Conservation (phyloP, 2,329 filamentous ascomycete species). For the Penicillium sclerotigenum region DNA sequence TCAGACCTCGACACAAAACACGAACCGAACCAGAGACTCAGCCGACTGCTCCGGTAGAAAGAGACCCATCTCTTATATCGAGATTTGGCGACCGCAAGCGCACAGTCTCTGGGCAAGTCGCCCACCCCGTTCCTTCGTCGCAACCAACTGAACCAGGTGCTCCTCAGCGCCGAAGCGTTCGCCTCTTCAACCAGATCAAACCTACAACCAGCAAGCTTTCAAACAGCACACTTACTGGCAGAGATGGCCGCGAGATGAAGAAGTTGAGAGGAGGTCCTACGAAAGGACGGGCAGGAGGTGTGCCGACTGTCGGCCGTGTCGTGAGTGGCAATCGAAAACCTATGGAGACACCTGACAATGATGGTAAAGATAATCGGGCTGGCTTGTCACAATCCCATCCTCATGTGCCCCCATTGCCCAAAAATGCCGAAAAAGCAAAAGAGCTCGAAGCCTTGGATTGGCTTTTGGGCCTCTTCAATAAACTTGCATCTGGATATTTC, state of each 20-base stretch:
- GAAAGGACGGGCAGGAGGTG: constrained; percentile 63
- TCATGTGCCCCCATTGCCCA: constrained; percentile 26
- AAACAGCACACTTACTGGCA: constrained; percentile 56
- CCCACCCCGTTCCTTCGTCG: constrained; percentile 48
- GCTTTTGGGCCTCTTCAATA: constrained; percentile 76
- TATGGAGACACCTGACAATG: constrained; percentile 58
- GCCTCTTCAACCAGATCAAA: constrained; percentile 68
- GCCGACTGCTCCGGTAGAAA: constrained; percentile 30
- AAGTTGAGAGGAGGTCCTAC: constrained; percentile 74
- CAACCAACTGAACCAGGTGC: constrained; percentile 62
- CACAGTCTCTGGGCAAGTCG: constrained; percentile 79
- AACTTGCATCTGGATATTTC: constrained; percentile 76
- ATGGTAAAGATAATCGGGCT: constrained; percentile 59
- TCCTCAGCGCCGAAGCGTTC: constrained; percentile 67
- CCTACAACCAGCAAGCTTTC: constrained; percentile 63
- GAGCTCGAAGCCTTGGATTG: constrained; percentile 73
- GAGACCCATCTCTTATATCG: constrained; percentile 31
- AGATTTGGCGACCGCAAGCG: constrained; percentile 69
- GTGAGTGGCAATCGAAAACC: constrained; percentile 89
- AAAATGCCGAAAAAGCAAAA: constrained; percentile 55
- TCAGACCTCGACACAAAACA: constrained; percentile 42
- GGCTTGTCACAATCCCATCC: constrained; percentile 32
- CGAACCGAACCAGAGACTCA: constrained; percentile 42
- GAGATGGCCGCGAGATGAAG: constrained; percentile 71
- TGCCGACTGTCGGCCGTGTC: constrained; percentile 74